A percentile compares a stretch with the other conserved stretches of the same genome.
Conservation (phyloP, 2,329 filamentous ascomycete species). For the Fusarium neocosmosporiellum region DNA sequence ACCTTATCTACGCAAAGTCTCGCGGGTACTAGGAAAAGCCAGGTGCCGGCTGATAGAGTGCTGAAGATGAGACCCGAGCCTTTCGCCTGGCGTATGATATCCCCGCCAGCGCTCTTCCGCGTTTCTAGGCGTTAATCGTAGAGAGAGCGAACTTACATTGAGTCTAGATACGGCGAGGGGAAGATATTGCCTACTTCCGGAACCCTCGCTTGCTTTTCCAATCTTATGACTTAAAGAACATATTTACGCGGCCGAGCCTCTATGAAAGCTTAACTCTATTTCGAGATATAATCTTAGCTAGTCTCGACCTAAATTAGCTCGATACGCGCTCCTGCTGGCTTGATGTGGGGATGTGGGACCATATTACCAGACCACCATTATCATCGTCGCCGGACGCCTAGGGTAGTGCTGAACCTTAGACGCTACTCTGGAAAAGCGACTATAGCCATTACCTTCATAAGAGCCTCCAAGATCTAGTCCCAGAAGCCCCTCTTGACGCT, state of each 20-base stretch:
- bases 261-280: not conserved
- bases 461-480: not conserved
- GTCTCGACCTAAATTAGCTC: not conserved
- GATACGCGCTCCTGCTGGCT: slow-evolving; percentile 12
- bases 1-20: slow-evolving; percentile 9
- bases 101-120: not conserved
- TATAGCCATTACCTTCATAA: not conserved
- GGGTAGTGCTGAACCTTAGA: not conserved
- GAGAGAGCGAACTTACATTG: not conserved
- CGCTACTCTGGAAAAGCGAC: not conserved
- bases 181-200: not conserved
- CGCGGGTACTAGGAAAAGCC: slow-evolving; percentile 6
- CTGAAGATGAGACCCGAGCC: not conserved
- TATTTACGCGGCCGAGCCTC: not conserved
- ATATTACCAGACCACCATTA: not conserved
- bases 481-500: not conserved
- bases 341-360: slow-evolving; percentile 1
- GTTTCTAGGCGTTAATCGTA: not conserved
- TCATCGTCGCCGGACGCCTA: not conserved
- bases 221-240: not conserved
- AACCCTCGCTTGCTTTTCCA: slow-evolving; percentile 2
- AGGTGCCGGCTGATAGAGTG: not conserved
- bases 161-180: not conserved
- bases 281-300: not conserved
- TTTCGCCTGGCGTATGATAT: slow-evolving; percentile 1